These are phyloP conservation scores for Cytidiella melzeri DNA, from an alignment of 768 basidiomycete genomes.

Conservation along the genomic window DNA sequence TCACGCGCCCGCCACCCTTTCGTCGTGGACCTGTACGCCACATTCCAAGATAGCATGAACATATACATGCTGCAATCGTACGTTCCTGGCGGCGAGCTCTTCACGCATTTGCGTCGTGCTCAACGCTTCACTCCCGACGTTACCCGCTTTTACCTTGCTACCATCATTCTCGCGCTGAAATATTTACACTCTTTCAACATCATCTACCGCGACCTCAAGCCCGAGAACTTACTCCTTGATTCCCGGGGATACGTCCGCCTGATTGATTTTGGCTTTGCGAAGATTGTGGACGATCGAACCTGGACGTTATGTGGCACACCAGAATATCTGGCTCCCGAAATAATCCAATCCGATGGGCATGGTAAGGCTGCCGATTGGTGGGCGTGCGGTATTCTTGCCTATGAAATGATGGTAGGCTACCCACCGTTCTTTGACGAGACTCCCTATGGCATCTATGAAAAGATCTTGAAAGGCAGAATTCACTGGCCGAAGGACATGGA, in stretches of 20 bases:
- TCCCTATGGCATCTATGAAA: constrained; percentile 98
- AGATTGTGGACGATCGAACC: constrained; percentile 94
- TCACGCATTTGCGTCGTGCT: constrained; percentile 91
- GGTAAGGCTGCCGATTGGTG: constrained; percentile 99
- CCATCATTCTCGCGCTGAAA: constrained; percentile 90
- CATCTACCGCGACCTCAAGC: constrained; percentile 97
- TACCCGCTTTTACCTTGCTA: constrained; percentile 95
- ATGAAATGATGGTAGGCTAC: constrained; percentile 98
- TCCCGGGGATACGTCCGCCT: constrained; percentile 89
- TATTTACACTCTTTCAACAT: constrained; percentile 96
- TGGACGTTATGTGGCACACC: constrained; percentile 97
- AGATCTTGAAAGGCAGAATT: constrained; percentile 83
- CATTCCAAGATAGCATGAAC: constrained; percentile 93
- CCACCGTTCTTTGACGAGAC: constrained; percentile 98
- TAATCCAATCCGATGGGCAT: constrained; percentile 96
- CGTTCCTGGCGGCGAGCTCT: constrained; percentile 94
- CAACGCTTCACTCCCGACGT: constrained; percentile 96
- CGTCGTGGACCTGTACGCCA: constrained; percentile 92
- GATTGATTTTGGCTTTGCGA: constrained; percentile 98
- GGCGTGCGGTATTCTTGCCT: constrained; percentile 95
- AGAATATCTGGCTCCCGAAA: constrained; percentile 97
- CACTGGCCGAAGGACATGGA: constrained; percentile 92
- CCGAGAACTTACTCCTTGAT: constrained; percentile 96
- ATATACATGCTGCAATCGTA: constrained; percentile 98
- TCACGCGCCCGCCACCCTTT: constrained; percentile 91